Percentiles rank a stretch among this genome's conserved stretches.
These are phyloP conservation scores for Periconia macrospinosa DNA, from an alignment of 2,329 filamentous ascomycete genomes.

Conservation along the genomic window DNA sequence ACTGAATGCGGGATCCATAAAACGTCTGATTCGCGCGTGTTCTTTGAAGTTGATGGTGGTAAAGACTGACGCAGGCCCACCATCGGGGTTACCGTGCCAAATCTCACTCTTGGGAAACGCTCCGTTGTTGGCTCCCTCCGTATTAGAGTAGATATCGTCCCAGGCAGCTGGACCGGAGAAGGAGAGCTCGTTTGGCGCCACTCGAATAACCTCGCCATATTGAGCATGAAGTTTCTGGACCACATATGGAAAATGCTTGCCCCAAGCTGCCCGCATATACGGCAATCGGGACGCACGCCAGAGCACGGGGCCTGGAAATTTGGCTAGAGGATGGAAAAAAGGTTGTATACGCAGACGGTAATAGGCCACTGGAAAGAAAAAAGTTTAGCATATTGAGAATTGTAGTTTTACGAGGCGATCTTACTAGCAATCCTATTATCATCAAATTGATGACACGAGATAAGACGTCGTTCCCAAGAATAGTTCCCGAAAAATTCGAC, in stretches of 20 bases:
- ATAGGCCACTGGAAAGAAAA: too few species aligned
- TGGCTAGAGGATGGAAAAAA: constrained; percentile 21
- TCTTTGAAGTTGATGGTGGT: constrained; percentile 7
- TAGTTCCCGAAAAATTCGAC: too few species aligned
- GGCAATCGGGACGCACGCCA: constrained; percentile 12
- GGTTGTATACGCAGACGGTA: not conserved
- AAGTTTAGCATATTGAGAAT: too few species aligned
- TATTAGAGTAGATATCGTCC: constrained; percentile 14
- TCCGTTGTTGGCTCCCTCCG: constrained; percentile 19
- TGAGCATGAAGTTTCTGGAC: constrained; percentile 8
- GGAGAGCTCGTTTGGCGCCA: constrained; percentile 13
- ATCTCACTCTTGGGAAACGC: constrained; percentile 8
- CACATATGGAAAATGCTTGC: constrained; percentile 10
- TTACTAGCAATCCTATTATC: too few species aligned
- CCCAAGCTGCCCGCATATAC: constrained; percentile 9
- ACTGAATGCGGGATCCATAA: constrained; percentile 12
- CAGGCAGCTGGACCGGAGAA: constrained; percentile 8
- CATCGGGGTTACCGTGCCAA: constrained; percentile 11
- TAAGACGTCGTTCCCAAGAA: too few species aligned
- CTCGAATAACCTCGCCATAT: constrained; percentile 11
- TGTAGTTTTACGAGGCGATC: too few species aligned
- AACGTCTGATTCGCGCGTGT: constrained; percentile 6
- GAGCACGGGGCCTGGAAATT: constrained; percentile 22
- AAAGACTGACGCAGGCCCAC: constrained; percentile 9
- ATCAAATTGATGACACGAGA: too few species aligned